Evolutionary conservation across 306 rosid genomes (phyloP).

Genomic region (Castanopsis chinensis): DNA sequence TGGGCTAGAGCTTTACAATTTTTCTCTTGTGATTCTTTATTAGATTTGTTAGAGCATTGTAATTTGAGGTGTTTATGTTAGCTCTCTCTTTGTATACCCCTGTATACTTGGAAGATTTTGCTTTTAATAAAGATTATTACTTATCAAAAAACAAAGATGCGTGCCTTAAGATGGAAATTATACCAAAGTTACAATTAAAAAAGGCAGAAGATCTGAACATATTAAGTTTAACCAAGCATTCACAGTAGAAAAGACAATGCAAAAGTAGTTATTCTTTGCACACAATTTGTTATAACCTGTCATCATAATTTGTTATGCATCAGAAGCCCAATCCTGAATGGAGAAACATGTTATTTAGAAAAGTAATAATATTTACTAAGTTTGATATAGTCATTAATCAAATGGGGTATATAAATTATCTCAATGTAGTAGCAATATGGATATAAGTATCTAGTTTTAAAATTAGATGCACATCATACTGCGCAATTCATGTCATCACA

Average conservation of each 20-base stretch:
- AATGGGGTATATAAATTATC: background rate
- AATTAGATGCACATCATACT: background rate
- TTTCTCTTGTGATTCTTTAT: no score
- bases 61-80: no score
- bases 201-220: background rate
- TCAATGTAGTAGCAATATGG: background rate
- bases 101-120: no score
- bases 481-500: background rate
- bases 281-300: background rate
- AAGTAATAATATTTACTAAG: background rate
- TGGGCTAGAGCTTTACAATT: no score
- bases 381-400: background rate
- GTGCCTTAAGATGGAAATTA: background rate
- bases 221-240: background rate
- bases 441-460: background rate
- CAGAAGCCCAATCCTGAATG: background rate
- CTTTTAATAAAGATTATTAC: no score
- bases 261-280: background rate
- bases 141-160: no score
- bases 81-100: no score
- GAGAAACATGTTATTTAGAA: background rate
- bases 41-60: no score
- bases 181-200: background rate
- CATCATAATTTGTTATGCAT: background rate
- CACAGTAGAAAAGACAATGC: background rate